Evolutionary conservation across 306 rosid species (phyloP), one percentile per base, ranked within the genome.

Genomic region (Senna siamea): DNA sequence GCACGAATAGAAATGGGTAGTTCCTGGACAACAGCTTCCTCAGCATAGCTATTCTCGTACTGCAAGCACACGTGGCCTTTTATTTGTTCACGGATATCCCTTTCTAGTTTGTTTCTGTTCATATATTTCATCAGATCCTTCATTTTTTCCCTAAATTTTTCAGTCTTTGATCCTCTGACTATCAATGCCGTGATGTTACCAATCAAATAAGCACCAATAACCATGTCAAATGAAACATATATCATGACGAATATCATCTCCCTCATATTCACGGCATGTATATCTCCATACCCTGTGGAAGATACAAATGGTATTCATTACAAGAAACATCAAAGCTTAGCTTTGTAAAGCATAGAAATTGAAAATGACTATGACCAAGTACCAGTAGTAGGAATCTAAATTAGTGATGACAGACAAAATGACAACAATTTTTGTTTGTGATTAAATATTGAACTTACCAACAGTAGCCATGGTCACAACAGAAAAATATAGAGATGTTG

Each of bases 121-220:
- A 89, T 91, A 81, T 88, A 93, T 74, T 81, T 93, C 75, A 89
- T 75, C 69, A 93, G 58, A 84, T 93, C 97, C 41, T 96, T 70
- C 96, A 90, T 93, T 85, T 87, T 89, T 76, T 93, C 98, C 83
- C 98, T 91, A 68, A 85, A 93, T 59, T 84, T 89, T 76, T 79
- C 98, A 35, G 98, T 93, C 85, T 93, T 91, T 64, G 98, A 93
- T 79, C 98, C 98, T 87, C 84, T 93, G 40, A 93, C 98, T 78
- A 93, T 93, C 75, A 93, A 79, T 48, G 97, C 98, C 26, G 98
- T 91, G 96, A 93, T 91, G 88, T 93, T 93, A 86, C 98, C 98
- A 13, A 93, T 91, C 88, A 93, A 84, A 83, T 93, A 93, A 53
- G 98, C 98, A 70, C 98, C 98, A 15, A 93, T 84, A 86, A 93